Evolutionary conservation across 441 rosid species (phyloP), one percentile per base, ranked within the genome.

Genomic region (Pelargonium australe): DNA sequence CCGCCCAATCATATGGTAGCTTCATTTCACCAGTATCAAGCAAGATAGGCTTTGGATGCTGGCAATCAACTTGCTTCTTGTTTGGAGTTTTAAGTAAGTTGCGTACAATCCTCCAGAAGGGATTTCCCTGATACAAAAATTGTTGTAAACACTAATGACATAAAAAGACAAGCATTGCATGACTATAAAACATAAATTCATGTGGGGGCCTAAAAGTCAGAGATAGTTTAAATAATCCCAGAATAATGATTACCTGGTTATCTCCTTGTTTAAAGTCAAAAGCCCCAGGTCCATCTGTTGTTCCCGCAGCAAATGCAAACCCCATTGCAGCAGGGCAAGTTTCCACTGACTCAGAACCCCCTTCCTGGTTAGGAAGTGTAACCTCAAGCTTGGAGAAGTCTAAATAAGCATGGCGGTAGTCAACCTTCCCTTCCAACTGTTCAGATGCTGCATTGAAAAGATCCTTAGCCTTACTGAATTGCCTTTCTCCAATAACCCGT

Each of bases 301-400:
- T 94, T 80, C 99, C 97, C 7, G 96, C 99, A 14, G 97, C 97
- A 85, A 94, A 90, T 73, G 81, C 92, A 74, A 94, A 94, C 34
- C 99, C 99, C 97, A 94, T 85, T 63, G 97, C 94, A 70, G 96
- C 97, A 73, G 95, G 98, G 79, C 98, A 89, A 43, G 97, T 93
- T 78, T 84, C 89, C 40, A 84, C 91, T 16, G 77, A 79, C 80
- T 85, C 40, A 34, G 40, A 34, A 34, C 40, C 85, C 75, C 93
- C 93, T 70, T 79, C 87, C 69, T 76, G 70, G 67, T 84, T 81
- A 55, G 69, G 77, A 70, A 89, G 73, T 70, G 86, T 79, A 77
- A 87, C 96, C 70, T 87, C 86, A 70, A 87, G 90, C 80, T 90
- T 86, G 75, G 97, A 86, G 80, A 93, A 87, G 80, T 93, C 92